Percentiles rank a stretch among this genome's conserved stretches.
Evolutionary conservation across 371 early-diverging fungal genomes (phyloP).

Genomic region (Mortierella sp.): DNA sequence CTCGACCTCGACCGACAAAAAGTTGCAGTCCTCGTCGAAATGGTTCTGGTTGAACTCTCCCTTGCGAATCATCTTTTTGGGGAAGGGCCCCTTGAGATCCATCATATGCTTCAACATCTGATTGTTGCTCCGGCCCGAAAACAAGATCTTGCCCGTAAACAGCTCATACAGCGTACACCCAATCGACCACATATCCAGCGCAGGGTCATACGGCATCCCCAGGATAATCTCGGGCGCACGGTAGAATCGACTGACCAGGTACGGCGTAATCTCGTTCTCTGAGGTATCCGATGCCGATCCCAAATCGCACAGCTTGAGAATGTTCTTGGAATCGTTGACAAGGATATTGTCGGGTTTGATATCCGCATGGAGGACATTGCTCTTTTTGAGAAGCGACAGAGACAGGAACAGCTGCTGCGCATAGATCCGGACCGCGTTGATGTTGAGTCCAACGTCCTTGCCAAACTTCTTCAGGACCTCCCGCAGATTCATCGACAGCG

Average conservation of each 20-base stretch:
- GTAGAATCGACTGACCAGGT: conserved; percentile 98
- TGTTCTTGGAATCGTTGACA: conserved; percentile 83
- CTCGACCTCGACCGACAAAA: conserved; percentile 77
- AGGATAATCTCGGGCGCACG: conserved; percentile 99
- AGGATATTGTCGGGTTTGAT: conserved; percentile 99
- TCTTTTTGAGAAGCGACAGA: conserved; percentile 85
- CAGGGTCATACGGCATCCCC: conserved; percentile 89
- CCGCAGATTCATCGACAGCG: conserved; percentile 92
- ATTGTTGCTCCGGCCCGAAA: conserved; percentile 95
- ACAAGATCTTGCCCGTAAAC: conserved; percentile 94
- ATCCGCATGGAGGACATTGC: conserved; percentile 95
- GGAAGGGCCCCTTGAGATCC: conserved; percentile 93
- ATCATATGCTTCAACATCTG: conserved; percentile 96
- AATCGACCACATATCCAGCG: conserved; percentile 98
- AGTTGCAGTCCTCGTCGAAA: conserved; percentile 86
- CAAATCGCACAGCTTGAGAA: conserved; percentile 93
- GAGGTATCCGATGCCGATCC: conserved; percentile 91
- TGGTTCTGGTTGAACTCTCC: conserved; percentile 86
- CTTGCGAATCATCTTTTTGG: conserved; percentile 84
- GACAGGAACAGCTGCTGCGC: conserved; percentile 93
- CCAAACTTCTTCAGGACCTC: conserved; percentile 96
- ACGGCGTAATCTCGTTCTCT: conserved; percentile 95
- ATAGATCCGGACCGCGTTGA: conserved; percentile 93
- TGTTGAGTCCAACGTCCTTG: conserved; percentile 90
- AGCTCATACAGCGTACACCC: conserved; percentile 98